phyloP scores from a whole-genome alignment of 2,329 filamentous ascomycete genomes.

The Pseudocercospora eumusae region DNA sequence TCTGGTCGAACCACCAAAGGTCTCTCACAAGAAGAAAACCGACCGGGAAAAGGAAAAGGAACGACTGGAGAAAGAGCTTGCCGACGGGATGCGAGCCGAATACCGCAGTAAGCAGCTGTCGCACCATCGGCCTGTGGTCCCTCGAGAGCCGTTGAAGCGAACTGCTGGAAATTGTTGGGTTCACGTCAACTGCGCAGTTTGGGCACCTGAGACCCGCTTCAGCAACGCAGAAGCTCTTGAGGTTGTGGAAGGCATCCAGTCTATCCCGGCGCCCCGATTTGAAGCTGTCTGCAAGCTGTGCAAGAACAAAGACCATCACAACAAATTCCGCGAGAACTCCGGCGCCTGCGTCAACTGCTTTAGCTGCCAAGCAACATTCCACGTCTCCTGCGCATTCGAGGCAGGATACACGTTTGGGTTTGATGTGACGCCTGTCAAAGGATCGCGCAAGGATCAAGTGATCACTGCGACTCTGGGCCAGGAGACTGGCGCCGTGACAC shows the following conservation, averaged over 20 bases:
- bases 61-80: slow-evolving; percentile 78
- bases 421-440: slow-evolving; percentile 86
- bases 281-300: slow-evolving; percentile 82
- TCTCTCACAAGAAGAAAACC: slow-evolving; percentile 81
- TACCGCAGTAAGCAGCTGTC: slow-evolving; percentile 83
- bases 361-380: slow-evolving; percentile 70
- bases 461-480: slow-evolving; percentile 77
- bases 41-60: slow-evolving; percentile 92
- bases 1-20: slow-evolving; percentile 78
- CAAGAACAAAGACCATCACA: slow-evolving; percentile 58
- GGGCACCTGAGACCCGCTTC: slow-evolving; percentile 90
- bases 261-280: slow-evolving; percentile 72
- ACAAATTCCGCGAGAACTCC: slow-evolving; percentile 34
- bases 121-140: slow-evolving; percentile 76
- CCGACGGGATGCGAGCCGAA: slow-evolving; percentile 74
- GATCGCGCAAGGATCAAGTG: slow-evolving; percentile 77
- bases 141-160: slow-evolving; percentile 86
- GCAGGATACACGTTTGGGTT: slow-evolving; percentile 83
- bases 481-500: slow-evolving; percentile 80
- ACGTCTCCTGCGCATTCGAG: slow-evolving; percentile 88
- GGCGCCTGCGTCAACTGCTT: slow-evolving; percentile 85
- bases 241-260: slow-evolving; percentile 85
- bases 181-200: slow-evolving; percentile 89
- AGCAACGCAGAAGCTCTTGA: slow-evolving; percentile 79
- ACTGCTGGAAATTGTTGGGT: slow-evolving; percentile 98